Conservation (phyloP, 1,284 basidiomycete species). For the Ceratobasidium sp. region DNA sequence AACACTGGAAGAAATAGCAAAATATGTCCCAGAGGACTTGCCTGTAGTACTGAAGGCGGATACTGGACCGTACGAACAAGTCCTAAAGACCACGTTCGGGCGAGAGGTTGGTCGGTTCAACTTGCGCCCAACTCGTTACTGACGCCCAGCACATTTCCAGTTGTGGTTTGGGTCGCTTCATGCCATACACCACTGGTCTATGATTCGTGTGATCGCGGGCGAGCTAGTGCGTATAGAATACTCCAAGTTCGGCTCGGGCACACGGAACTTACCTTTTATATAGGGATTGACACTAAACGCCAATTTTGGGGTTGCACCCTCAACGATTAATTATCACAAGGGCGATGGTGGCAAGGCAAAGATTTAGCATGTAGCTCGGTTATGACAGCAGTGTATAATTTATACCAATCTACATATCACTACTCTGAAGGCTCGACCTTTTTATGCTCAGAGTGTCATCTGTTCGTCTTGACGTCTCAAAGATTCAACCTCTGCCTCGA, state of each 20-base stretch:
- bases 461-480: constrained; percentile 46
- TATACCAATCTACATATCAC: not conserved
- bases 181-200: constrained; percentile 85
- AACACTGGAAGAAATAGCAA: constrained; percentile 62
- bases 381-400: not conserved
- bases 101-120: constrained; percentile 64
- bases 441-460: constrained; percentile 15
- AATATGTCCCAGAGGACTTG: constrained; percentile 55
- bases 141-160: constrained; percentile 50
- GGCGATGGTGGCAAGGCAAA: constrained; percentile 56
- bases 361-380: constrained; percentile 45
- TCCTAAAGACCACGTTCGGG: constrained; percentile 77
- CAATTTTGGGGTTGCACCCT: constrained; percentile 82
- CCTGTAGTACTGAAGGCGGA: constrained; percentile 73
- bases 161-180: constrained; percentile 87
- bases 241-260: not conserved
- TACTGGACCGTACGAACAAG: constrained; percentile 71
- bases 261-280: constrained; percentile 38
- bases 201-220: constrained; percentile 81
- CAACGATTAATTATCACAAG: constrained; percentile 72
- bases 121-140: not conserved
- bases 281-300: constrained; percentile 70
- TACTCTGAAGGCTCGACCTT: constrained; percentile 17
- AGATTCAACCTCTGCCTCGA: constrained; percentile 70
- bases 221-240: constrained; percentile 63